phyloP scores from a whole-genome alignment of 2,329 filamentous ascomycete genomes.

The Penicillium sclerotigenum region DNA sequence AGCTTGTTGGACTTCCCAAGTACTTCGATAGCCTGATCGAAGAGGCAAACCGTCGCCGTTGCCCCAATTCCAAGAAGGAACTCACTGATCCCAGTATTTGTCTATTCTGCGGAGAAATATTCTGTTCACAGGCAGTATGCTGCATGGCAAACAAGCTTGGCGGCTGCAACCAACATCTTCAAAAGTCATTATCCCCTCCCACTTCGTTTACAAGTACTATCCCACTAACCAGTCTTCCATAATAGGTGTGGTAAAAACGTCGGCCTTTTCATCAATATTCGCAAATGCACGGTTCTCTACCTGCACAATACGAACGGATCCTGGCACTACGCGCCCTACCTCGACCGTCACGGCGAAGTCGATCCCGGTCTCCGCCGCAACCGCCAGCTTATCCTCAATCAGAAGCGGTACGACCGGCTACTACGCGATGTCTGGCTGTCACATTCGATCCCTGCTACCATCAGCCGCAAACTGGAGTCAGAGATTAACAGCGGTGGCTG shows the following conservation, averaged over 20 bases:
- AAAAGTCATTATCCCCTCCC: constrained; percentile 58
- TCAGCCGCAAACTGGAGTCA: constrained; percentile 84
- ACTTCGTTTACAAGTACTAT: neutral
- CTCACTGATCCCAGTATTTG: constrained; percentile 88
- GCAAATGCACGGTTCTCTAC: constrained; percentile 90
- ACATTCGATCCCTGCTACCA: constrained; percentile 82
- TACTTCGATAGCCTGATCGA: constrained; percentile 92
- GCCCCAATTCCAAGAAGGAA: constrained; percentile 87
- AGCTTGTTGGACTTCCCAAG: constrained; percentile 85
- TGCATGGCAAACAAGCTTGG: constrained; percentile 72
- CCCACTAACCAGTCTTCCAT: constrained; percentile 15
- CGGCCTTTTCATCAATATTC: constrained; percentile 93
- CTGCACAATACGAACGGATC: constrained; percentile 78
- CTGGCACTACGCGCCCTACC: constrained; percentile 84
- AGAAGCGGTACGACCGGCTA: constrained; percentile 87
- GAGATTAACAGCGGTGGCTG: constrained; percentile 97
- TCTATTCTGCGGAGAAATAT: constrained; percentile 92
- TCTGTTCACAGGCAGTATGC: constrained; percentile 91
- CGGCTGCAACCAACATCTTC: constrained; percentile 86
- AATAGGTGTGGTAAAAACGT: constrained; percentile 79
- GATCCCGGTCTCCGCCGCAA: constrained; percentile 86
- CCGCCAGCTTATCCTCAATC: constrained; percentile 86
- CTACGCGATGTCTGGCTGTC: constrained; percentile 81
- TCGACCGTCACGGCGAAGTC: constrained; percentile 93
- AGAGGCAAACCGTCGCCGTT: constrained; percentile 77